Conservation (phyloP, 2,329 filamentous ascomycete genomes). For the Penicillium sp. region DNA sequence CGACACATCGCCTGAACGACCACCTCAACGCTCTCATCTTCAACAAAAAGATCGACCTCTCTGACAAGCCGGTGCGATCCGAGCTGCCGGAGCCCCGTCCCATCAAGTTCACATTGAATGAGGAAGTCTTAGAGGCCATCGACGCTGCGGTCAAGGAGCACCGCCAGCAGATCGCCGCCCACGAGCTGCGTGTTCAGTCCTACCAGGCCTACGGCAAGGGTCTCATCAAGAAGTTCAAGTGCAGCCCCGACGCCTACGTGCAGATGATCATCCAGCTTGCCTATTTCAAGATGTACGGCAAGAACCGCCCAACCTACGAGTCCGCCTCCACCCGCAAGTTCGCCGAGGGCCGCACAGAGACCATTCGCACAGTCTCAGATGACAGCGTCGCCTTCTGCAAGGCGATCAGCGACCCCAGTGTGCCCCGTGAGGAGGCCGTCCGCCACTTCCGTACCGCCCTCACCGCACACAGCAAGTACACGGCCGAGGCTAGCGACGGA, state of each 20-base stretch:
- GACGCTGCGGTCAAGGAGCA: slow-evolving; percentile 80
- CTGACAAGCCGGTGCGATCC: slow-evolving; percentile 76
- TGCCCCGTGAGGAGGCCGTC: slow-evolving; percentile 68
- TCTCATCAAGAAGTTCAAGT: slow-evolving; percentile 99
- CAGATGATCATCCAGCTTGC: slow-evolving; percentile 99
- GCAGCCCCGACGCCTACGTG: slow-evolving; percentile 94
- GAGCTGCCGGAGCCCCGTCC: slow-evolving; percentile 79
- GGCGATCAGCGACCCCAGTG: slow-evolving; percentile 74
- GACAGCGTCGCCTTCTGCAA: slow-evolving; percentile 89
- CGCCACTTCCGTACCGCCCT: slow-evolving; percentile 82
- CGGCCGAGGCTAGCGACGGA: slow-evolving; percentile 83
- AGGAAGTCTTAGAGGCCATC: slow-evolving; percentile 77
- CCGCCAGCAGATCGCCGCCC: slow-evolving; percentile 76
- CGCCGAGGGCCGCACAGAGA: slow-evolving; percentile 95
- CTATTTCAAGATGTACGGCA: slow-evolving; percentile 99
- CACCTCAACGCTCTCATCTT: slow-evolving; percentile 91
- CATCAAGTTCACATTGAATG: slow-evolving; percentile 77
- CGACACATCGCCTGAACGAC: slow-evolving; percentile 95
- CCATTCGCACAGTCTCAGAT: slow-evolving; percentile 88
- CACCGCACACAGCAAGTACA: slow-evolving; percentile 85
- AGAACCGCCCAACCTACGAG: slow-evolving; percentile 97
- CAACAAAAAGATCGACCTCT: slow-evolving; percentile 91
- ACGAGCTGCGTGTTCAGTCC: slow-evolving; percentile 90
- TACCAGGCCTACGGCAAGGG: slow-evolving; percentile 99
- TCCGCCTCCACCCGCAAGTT: slow-evolving; percentile 93